phyloP scores from a whole-genome alignment of 108 stramenopile species.

The Skeletonema marinoi region DNA sequence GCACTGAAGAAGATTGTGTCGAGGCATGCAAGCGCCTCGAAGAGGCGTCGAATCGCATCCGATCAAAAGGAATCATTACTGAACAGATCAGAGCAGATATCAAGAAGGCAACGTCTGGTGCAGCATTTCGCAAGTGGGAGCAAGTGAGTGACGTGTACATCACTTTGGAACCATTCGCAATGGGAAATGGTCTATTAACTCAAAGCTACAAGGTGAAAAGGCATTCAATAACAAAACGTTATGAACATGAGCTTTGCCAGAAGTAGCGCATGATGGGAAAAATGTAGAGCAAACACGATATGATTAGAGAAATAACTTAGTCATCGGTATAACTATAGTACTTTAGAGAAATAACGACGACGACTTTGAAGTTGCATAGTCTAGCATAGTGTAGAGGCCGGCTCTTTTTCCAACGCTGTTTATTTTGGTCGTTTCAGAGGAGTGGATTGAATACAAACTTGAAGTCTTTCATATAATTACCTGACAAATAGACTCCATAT shows the following conservation, averaged over 20 bases:
- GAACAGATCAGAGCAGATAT: constrained; percentile 11
- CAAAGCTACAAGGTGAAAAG: constrained; percentile 68
- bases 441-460: too few relatives aligned
- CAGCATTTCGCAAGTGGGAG: constrained; percentile 46
- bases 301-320: background rate
- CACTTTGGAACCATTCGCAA: constrained; percentile 59
- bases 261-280: background rate
- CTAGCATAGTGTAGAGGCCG: too few relatives aligned
- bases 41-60: constrained; percentile 13
- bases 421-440: too few relatives aligned
- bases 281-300: background rate
- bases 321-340: too few relatives aligned
- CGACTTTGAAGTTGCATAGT: too few relatives aligned
- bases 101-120: constrained; percentile 6
- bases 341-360: too few relatives aligned
- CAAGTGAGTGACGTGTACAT: constrained; percentile 28
- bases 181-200: constrained; percentile 57
- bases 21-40: constrained; percentile 32
- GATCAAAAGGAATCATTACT: background rate
- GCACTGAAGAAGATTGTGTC: constrained; percentile 18
- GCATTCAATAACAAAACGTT: constrained; percentile 37
- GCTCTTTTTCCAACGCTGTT: too few relatives aligned
- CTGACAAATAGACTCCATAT: too few relatives aligned
- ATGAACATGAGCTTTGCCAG: background rate
- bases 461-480: too few relatives aligned